Evolutionary conservation across 164 flowering plant species (phyloP), one percentile per base, ranked within the genome.

Genomic region (Piper betle): DNA sequence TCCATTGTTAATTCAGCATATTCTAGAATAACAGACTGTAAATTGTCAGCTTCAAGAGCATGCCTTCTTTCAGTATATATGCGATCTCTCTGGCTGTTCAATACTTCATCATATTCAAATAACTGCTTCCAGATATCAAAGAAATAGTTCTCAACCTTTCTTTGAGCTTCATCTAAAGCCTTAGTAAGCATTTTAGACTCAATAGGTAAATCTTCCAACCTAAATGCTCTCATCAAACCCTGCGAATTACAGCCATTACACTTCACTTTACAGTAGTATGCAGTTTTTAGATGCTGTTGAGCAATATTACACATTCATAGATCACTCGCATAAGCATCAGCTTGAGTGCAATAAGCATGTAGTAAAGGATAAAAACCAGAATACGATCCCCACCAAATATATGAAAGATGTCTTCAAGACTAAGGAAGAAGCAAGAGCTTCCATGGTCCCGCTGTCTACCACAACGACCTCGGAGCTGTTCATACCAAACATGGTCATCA

Each of bases 401-500:
- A 5, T 97, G 81, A 63, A 93, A 93, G 67, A 93, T 80, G 72
- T 93, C 99, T 80, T 93, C 99, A 62, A 93, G 97, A 84, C 99
- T 93, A 37, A 93, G 88, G 69, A 93, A 90, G 72, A 93, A 93
- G 17, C 97, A 88, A 13, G 97, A 87, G 74, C 96, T 81, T 71
- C 99, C 99, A 72, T 97, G 97, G 74, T 93, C 99, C 58, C 99
- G 97, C 72, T 93, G 99, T 55, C 99, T 76, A 54, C 99, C 99
- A 82, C 88, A 84, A 69, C 97, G 84, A 66, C 99, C 99, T 64
- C 97, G 91, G 67, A 93, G 78, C 99, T 93, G 75, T 52, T 69
- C 3, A 72, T 17, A 61, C 40, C 71, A 50, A 64, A 59, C 52
- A 61, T 18, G 46, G 42, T 18, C 39, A 64, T 25, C 33, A 25